phyloP scores from a whole-genome alignment of 164 flowering plant species.

The Akebia trifoliata region DNA sequence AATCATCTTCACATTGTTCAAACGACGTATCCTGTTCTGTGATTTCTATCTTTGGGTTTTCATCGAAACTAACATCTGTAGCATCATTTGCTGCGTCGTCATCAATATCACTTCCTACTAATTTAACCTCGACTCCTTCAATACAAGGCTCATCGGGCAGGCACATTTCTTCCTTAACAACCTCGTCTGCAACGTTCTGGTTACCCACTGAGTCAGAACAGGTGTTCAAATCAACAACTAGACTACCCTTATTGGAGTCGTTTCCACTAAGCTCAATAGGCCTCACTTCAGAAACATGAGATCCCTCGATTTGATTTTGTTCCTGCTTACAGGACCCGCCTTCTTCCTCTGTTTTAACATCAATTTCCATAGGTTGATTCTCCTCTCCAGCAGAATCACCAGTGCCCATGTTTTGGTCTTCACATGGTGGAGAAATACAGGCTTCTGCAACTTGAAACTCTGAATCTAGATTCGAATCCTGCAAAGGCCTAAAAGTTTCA shows the following conservation, averaged over 20 bases:
- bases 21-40: not conserved
- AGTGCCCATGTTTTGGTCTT: not conserved
- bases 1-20: constrained; percentile 23
- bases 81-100: not conserved
- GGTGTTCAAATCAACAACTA: constrained; percentile 8
- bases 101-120: not conserved
- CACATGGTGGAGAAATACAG: not conserved
- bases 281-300: not conserved
- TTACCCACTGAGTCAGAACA: constrained; percentile 4
- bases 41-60: not conserved
- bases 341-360: not conserved
- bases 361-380: not conserved
- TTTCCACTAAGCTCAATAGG: not conserved
- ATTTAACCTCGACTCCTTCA: constrained; percentile 2
- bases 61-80: constrained; percentile 3
- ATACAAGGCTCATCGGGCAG: not conserved
- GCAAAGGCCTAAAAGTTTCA: not conserved
- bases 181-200: not conserved
- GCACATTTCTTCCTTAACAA: no score
- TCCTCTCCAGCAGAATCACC: not conserved
- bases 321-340: not conserved
- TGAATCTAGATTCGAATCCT: not conserved
- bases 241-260: constrained; percentile 1
- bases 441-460: not conserved
- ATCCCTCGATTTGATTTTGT: not conserved